Evolutionary conservation across 192 early-diverging fungal genomes (phyloP).

Genomic region (Entrophospora sp.): DNA sequence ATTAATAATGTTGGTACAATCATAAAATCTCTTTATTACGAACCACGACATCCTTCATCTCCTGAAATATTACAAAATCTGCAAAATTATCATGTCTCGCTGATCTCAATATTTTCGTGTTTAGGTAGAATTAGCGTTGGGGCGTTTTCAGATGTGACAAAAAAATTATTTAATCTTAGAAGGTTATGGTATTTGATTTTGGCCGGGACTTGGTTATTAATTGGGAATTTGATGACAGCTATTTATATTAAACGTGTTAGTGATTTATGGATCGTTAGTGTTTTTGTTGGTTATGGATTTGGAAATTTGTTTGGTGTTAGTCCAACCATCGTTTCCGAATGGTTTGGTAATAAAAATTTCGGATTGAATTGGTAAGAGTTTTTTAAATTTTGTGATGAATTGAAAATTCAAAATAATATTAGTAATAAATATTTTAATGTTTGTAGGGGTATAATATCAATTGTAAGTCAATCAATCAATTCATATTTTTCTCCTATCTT

Average conservation of each 20-base stretch:
- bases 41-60: slow-evolving; percentile 19
- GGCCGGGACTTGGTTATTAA: slow-evolving; percentile 27
- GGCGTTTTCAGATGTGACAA: slow-evolving; percentile 30
- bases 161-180: slow-evolving; percentile 23
- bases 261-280: slow-evolving; percentile 19
- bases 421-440: background rate
- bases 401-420: too few species aligned
- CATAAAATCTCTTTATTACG: slow-evolving; percentile 32
- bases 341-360: slow-evolving; percentile 29
- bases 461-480: background rate
- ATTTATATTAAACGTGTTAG: background rate
- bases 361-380: slow-evolving; percentile 29
- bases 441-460: background rate
- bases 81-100: slow-evolving; percentile 36
- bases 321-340: slow-evolving; percentile 31
- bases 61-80: slow-evolving; percentile 22
- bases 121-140: slow-evolving; percentile 32
- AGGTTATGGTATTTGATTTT: slow-evolving; percentile 28
- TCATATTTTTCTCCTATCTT: background rate
- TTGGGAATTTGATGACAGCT: slow-evolving; percentile 28
- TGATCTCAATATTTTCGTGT: slow-evolving; percentile 37
- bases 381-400: too few species aligned
- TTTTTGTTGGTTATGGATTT: slow-evolving; percentile 28
- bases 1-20: slow-evolving; percentile 34
- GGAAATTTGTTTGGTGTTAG: slow-evolving; percentile 33